Conservation (phyloP, 441 rosid genomes). For the Syzygium syzygioides region DNA sequence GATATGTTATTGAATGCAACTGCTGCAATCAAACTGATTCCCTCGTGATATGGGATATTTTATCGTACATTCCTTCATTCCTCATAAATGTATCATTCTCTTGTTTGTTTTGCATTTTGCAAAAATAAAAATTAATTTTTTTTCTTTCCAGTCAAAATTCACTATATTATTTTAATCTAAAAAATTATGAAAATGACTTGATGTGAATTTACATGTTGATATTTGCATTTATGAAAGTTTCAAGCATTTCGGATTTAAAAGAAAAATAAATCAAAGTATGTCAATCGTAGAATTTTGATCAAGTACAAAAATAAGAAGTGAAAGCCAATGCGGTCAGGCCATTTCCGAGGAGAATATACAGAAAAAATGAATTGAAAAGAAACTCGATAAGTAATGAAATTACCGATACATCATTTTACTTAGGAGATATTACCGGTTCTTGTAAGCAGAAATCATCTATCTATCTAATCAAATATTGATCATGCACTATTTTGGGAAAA, state of each 20-base stretch:
- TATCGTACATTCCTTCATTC: too few relatives aligned
- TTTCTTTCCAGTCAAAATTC: neutral
- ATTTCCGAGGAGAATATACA: neutral
- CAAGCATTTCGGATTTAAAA: neutral
- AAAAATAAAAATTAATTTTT: too few relatives aligned
- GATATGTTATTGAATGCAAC: neutral
- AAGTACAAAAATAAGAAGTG: neutral
- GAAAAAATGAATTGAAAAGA: neutral
- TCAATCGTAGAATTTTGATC: neutral
- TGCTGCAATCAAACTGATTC: neutral
- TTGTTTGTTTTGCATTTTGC: neutral
- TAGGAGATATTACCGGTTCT: neutral
- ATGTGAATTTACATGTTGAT: neutral
- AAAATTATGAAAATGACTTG: neutral
- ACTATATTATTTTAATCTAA: neutral
- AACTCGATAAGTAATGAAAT: neutral
- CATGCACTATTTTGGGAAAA: neutral
- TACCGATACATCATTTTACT: neutral
- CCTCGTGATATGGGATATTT: too few relatives aligned
- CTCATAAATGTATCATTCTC: neutral
- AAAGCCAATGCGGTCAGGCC: neutral
- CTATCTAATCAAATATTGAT: neutral
- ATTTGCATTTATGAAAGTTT: neutral
- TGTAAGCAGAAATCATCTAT: neutral
- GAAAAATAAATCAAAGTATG: neutral